phyloP scores from a whole-genome alignment of 2,329 filamentous ascomycete species.

The Bipolaris cookei region DNA sequence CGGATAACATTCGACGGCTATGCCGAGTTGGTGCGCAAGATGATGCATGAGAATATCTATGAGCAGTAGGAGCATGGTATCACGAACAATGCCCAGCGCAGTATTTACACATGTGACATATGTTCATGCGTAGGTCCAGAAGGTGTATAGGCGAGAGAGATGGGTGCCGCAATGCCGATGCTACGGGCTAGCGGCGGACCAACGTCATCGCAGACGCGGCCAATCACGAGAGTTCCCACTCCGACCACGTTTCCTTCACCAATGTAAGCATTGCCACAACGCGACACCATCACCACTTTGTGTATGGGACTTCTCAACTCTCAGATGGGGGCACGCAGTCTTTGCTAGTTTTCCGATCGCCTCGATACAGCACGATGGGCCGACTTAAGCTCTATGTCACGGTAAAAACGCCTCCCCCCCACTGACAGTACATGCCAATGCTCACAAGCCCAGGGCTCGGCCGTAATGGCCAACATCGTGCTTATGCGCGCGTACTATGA shows the following conservation, averaged over 20 bases:
- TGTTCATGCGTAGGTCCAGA: no score
- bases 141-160: background rate
- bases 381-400: conserved; percentile 46
- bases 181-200: conserved; percentile 3
- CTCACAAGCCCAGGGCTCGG: conserved; percentile 62
- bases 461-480: conserved; percentile 81
- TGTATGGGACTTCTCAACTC: conserved; percentile 15
- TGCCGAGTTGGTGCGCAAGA: background rate
- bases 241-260: conserved; percentile 19
- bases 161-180: no score
- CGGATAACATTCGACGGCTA: background rate
- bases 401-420: conserved; percentile 26
- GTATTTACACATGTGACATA: background rate
- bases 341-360: conserved; percentile 15
- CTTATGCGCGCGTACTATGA: conserved; percentile 91
- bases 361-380: conserved; percentile 34
- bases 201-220: conserved; percentile 10
- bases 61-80: background rate
- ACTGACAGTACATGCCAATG: conserved; percentile 8
- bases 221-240: conserved; percentile 13
- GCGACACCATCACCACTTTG: conserved; percentile 19
- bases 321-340: conserved; percentile 22
- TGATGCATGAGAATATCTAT: background rate
- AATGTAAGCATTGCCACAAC: conserved; percentile 21
- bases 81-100: background rate